A percentile compares a stretch with the other conserved stretches of the same genome.
phyloP scores from a whole-genome alignment of 129 eudicot species.

The Calendula officinalis region DNA sequence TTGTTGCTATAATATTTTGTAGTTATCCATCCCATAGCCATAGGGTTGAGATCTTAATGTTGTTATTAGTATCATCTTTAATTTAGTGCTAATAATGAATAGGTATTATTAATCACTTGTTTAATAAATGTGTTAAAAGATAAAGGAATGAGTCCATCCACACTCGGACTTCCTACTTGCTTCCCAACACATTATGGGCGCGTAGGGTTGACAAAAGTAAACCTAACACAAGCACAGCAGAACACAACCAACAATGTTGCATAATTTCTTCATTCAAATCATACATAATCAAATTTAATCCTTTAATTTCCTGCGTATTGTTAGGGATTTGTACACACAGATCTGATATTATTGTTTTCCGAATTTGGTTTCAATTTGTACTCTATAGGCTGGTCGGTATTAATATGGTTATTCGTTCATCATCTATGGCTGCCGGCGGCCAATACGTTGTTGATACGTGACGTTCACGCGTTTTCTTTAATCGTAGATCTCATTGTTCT shows the following conservation, averaged over 20 bases:
- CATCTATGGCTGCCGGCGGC: conserved; percentile 15
- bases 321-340: conserved; percentile 9
- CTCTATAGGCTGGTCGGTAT: not conserved
- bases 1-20: too few species aligned
- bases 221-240: not conserved
- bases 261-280: not conserved
- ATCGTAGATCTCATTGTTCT: conserved; percentile 13
- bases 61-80: too few species aligned
- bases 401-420: conserved; percentile 4
- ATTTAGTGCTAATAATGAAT: too few species aligned
- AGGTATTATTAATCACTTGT: too few species aligned
- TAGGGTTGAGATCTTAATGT: too few species aligned
- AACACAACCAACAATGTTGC: not conserved
- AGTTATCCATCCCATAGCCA: too few species aligned
- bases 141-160: conserved; percentile 15
- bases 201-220: not conserved
- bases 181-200: conserved; percentile 14
- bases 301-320: conserved; percentile 18
- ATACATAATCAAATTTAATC: conserved; percentile 4
- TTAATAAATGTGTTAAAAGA: not conserved
- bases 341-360: not conserved
- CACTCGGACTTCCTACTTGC: conserved; percentile 27
- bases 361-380: not conserved
- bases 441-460: conserved; percentile 4
- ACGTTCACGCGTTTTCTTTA: conserved; percentile 1